Percentiles rank a stretch among this genome's conserved stretches.
These are phyloP conservation scores for Fusarium duplospermum DNA, from an alignment of 2,329 filamentous ascomycete genomes.

Conservation along the genomic window DNA sequence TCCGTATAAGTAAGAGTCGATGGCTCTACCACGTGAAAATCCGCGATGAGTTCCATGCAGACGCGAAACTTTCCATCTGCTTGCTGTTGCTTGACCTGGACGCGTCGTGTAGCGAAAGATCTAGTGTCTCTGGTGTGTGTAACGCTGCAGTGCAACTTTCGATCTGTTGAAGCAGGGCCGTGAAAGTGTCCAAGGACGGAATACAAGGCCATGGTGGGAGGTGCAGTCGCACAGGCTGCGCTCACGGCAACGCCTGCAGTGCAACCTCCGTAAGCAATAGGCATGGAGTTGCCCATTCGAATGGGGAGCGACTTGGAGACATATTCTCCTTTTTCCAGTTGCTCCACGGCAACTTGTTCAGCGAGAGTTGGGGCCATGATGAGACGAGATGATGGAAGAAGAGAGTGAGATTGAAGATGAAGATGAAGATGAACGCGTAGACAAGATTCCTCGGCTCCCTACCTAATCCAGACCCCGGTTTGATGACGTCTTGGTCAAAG, in stretches of 20 bases:
- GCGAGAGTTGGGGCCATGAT: constrained; percentile 27
- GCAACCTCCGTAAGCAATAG: constrained; percentile 60
- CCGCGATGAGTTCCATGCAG: constrained; percentile 57
- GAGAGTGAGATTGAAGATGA: background rate
- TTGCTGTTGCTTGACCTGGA: constrained; percentile 57
- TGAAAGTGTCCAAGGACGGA: constrained; percentile 60
- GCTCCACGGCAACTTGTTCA: constrained; percentile 40
- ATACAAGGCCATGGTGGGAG: constrained; percentile 55
- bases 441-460: background rate
- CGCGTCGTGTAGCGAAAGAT: constrained; percentile 60
- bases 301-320: constrained; percentile 44
- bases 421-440: background rate
- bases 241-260: constrained; percentile 54
- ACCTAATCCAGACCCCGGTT: background rate
- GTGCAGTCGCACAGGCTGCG: constrained; percentile 54
- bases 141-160: constrained; percentile 52
- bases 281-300: constrained; percentile 47
- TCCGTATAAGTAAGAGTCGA: constrained; percentile 53
- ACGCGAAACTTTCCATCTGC: constrained; percentile 50
- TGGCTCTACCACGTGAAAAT: constrained; percentile 59
- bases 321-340: constrained; percentile 34
- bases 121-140: constrained; percentile 55
- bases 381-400: background rate
- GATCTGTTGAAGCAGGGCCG: constrained; percentile 56
- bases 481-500: background rate